Conservation (phyloP, 2,329 filamentous ascomycete species). For the Periglandula ipomoeae region DNA sequence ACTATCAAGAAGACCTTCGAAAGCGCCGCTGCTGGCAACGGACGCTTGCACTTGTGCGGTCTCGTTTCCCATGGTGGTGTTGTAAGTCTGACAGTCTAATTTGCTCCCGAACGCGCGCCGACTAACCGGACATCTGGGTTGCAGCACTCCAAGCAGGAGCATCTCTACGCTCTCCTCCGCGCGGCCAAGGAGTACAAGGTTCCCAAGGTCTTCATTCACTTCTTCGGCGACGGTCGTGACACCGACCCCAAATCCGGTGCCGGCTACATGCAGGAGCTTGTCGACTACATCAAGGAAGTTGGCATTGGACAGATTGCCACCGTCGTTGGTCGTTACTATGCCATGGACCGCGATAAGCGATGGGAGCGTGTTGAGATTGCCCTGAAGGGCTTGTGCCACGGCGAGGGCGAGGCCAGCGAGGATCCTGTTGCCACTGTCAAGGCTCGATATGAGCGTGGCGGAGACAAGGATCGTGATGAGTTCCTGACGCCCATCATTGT, state of each 20-base stretch:
- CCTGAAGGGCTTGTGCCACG: slow-evolving; percentile 74
- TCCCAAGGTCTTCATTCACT: slow-evolving; percentile 94
- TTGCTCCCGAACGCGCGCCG: neutral
- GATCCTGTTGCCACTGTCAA: slow-evolving; percentile 83
- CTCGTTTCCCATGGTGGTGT: slow-evolving; percentile 94
- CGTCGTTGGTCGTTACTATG: slow-evolving; percentile 91
- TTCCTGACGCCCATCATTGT: slow-evolving; percentile 98
- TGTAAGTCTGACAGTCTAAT: slow-evolving; percentile 31
- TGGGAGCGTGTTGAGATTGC: slow-evolving; percentile 93
- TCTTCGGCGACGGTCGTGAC: slow-evolving; percentile 96
- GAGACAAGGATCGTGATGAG: slow-evolving; percentile 71
- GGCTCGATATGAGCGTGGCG: slow-evolving; percentile 72
- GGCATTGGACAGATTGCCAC: slow-evolving; percentile 83
- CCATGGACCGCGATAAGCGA: slow-evolving; percentile 99
- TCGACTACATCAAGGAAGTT: slow-evolving; percentile 74
- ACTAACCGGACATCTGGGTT: neutral
- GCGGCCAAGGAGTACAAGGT: slow-evolving; percentile 84
- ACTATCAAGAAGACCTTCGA: slow-evolving; percentile 72
- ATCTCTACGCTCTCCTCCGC: slow-evolving; percentile 78
- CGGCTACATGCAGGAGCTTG: slow-evolving; percentile 77
- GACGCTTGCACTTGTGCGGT: slow-evolving; percentile 84
- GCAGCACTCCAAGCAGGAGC: slow-evolving; percentile 86
- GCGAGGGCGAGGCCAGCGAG: slow-evolving; percentile 76
- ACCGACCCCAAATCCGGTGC: slow-evolving; percentile 93
- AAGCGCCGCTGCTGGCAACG: slow-evolving; percentile 76